Base-by-base conservation (phyloP, 148 eudicot species). In the Cornus kousa region DNA sequence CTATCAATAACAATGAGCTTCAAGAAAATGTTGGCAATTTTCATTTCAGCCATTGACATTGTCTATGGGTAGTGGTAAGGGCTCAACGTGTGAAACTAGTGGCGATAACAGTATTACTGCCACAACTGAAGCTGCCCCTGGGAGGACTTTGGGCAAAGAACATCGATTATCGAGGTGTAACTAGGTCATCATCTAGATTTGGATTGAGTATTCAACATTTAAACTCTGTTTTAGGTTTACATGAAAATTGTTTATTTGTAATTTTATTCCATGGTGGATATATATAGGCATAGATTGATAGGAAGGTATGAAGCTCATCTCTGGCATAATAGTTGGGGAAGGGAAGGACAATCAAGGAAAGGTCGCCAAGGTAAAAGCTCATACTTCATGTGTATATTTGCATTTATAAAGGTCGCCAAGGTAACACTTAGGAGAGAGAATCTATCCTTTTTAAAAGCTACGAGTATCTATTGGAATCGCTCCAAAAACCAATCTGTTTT, bases 141-240 rank as follows among this genome's bases (percentile, higher is more conserved):
- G 98, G 80, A 86, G 99, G 74, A 89, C 83, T 57, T 75, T 90
- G 98, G 99, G 2, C 98, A 96, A 80, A 86, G 97, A 83, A 96
- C 99, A 16, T 96, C 99, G 0, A 96, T 94, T 94, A 96, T 87
- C 83, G 98, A 69, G 99, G 99, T 74, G 98, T 96, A 48, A 96
- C 99, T 1, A 96, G 98, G 98, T 95, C 75, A 11, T 67, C 16
- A 16, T 73, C 11, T 35, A n/a, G 66, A 10, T 16, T 40, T 62
- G 24, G 24, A 78, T 37, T 23, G 5, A 33, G 11, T 43, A 65
- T 28, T 68, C n/a, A n/a, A 62, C 4, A 62, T 62, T 62, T 62
- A n/a, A 62, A 62, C 20, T 19, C 20, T 62, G 6, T 24, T 28
- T 28, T 28, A 28, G 28, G 28, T 28, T 28, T 28, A 28, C 28